phyloP scores from a whole-genome alignment of 192 early-diverging fungal species.

The Helicostylum pulchrum region DNA sequence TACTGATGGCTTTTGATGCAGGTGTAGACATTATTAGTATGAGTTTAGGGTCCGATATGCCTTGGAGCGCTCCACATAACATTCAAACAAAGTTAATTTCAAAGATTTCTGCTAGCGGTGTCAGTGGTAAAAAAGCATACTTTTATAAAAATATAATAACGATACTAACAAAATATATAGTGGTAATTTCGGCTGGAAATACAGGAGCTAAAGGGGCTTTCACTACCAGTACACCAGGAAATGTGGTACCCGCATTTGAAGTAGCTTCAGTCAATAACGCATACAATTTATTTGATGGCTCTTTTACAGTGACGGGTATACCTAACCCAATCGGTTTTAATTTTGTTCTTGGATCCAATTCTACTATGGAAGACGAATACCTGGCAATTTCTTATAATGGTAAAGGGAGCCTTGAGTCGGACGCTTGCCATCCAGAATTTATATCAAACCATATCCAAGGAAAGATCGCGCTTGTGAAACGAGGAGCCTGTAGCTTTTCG shows the following conservation, averaged over 20 bases:
- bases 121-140: conserved; percentile 22
- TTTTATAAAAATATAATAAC: background rate
- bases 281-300: conserved; percentile 20
- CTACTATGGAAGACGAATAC: background rate
- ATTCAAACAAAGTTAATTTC: conserved; percentile 45
- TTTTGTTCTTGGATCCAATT: no score
- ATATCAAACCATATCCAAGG: conserved; percentile 37
- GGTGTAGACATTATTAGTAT: conserved; percentile 74
- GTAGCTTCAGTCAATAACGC: conserved; percentile 56
- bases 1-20: conserved; percentile 68
- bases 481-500: conserved; percentile 63
- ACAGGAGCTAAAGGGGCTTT: conserved; percentile 58
- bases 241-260: conserved; percentile 46
- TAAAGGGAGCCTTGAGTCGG: conserved; percentile 31
- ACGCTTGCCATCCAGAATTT: conserved; percentile 42
- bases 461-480: conserved; percentile 60
- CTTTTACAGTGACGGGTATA: conserved; percentile 22
- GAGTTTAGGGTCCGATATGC: conserved; percentile 66
- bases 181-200: conserved; percentile 64
- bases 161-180: conserved; percentile 37
- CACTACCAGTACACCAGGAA: conserved; percentile 50
- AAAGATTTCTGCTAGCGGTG: conserved; percentile 34
- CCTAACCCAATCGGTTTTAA: no score
- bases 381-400: conserved; percentile 42
- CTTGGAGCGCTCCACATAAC: conserved; percentile 42